A percentile compares a stretch with the other conserved stretches of the same genome.
Conservation (phyloP, 371 early-diverging fungal species). For the Rhizomucor pusillus region DNA sequence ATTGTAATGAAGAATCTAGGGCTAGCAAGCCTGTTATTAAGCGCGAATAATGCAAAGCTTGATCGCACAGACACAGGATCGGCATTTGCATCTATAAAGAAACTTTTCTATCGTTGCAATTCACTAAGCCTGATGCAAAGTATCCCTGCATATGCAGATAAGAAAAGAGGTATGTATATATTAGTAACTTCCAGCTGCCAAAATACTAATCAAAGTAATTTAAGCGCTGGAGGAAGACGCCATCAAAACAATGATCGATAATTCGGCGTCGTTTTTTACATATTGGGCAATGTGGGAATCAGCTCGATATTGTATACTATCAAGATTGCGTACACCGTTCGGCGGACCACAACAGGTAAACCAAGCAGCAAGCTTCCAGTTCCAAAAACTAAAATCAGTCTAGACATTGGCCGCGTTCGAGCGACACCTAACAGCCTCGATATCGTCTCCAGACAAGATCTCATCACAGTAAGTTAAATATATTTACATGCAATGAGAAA, state of each 20-base stretch:
- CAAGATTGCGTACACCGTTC: slow-evolving; percentile 72
- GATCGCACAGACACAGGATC: background rate
- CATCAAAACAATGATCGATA: slow-evolving; percentile 27
- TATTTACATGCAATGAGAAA: background rate
- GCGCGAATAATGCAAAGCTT: slow-evolving; percentile 1
- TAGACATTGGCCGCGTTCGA: slow-evolving; percentile 74
- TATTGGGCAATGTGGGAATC: slow-evolving; percentile 83
- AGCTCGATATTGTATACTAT: slow-evolving; percentile 70
- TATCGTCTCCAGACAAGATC: slow-evolving; percentile 2
- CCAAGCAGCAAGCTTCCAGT: no score
- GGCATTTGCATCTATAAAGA: background rate
- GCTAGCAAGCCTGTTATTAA: slow-evolving; percentile 28
- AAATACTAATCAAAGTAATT: slow-evolving; percentile 4
- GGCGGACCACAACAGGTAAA: slow-evolving; percentile 73
- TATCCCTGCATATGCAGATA: slow-evolving; percentile 11
- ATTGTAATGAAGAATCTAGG: slow-evolving; percentile 37
- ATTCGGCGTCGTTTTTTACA: slow-evolving; percentile 33
- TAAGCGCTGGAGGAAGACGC: background rate
- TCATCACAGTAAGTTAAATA: background rate
- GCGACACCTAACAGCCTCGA: slow-evolving; percentile 39
- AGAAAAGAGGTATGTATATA: slow-evolving; percentile 23
- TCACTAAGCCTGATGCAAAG: slow-evolving; percentile 23
- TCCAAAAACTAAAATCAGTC: background rate
- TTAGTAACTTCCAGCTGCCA: background rate
- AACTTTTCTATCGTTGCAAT: slow-evolving; percentile 39